Evolutionary conservation across 352 stramenopile species (phyloP).

Genomic region (Globisporangium lucens): DNA sequence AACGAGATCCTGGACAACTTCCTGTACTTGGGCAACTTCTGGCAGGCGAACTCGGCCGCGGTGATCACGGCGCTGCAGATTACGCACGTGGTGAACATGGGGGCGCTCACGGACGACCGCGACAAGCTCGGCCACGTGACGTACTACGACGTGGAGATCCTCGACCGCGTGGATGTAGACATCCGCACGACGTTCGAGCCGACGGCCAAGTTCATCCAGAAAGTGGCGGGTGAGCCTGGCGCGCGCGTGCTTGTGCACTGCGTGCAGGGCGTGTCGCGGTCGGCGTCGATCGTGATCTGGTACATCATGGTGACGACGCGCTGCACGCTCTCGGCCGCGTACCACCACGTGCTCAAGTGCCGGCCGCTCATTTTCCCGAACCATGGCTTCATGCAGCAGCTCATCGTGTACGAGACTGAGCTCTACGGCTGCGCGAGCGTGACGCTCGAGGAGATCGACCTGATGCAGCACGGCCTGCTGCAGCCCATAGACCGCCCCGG

Average conservation of each 20-base stretch:
- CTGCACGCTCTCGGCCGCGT: constrained; percentile 71
- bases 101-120: constrained; percentile 54
- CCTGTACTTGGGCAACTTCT: constrained; percentile 78
- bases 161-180: constrained; percentile 57
- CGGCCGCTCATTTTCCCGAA: constrained; percentile 80
- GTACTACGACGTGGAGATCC: constrained; percentile 66
- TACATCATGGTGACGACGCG: constrained; percentile 76
- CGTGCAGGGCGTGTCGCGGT: constrained; percentile 77
- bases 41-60: constrained; percentile 64
- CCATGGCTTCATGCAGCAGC: constrained; percentile 72
- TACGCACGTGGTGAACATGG: constrained; percentile 76
- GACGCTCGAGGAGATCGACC: constrained; percentile 55
- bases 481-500: constrained; percentile 53
- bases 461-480: constrained; percentile 64
- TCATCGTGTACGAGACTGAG: constrained; percentile 61
- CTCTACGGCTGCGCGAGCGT: constrained; percentile 75
- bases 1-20: constrained; percentile 77
- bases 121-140: constrained; percentile 48
- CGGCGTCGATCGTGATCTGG: constrained; percentile 74
- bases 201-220: constrained; percentile 56
- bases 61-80: constrained; percentile 57
- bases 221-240: constrained; percentile 19
- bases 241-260: constrained; percentile 77
- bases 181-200: constrained; percentile 51
- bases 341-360: constrained; percentile 76